Evolutionary conservation across 1,284 basidiomycete genomes (phyloP).

Genomic region (Austroboletus novae-zelandiae): DNA sequence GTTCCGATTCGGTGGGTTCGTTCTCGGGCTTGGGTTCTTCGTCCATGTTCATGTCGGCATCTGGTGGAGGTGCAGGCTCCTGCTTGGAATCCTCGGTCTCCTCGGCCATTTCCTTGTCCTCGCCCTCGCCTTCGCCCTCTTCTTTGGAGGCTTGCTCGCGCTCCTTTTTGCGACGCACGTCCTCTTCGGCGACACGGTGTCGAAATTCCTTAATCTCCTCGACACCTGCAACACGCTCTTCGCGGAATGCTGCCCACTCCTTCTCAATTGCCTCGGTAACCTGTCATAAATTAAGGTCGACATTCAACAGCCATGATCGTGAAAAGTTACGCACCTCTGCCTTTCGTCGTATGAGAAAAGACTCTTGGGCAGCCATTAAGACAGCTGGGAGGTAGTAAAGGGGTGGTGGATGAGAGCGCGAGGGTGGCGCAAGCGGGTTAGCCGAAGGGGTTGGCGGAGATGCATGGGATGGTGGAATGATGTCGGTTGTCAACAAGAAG

Average conservation of each 20-base stretch:
- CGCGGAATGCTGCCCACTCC: conserved; percentile 63
- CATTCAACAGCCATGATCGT: neutral
- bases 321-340: conserved; percentile 45
- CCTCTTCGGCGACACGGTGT: conserved; percentile 61
- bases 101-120: conserved; percentile 28
- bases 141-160: conserved; percentile 43
- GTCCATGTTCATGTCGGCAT: conserved; percentile 46
- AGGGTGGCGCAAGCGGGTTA: conserved; percentile 49
- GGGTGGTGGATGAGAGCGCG: conserved; percentile 68
- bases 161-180: conserved; percentile 42
- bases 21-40: conserved; percentile 34
- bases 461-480: conserved; percentile 43
- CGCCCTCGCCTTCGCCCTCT: conserved; percentile 31
- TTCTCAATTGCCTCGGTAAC: conserved; percentile 60
- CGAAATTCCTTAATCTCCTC: conserved; percentile 63
- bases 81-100: conserved; percentile 14
- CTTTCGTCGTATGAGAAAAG: conserved; percentile 61
- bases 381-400: conserved; percentile 72
- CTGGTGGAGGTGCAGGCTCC: conserved; percentile 26
- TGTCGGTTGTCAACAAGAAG: conserved; percentile 73
- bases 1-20: conserved; percentile 38
- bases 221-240: conserved; percentile 56
- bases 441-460: conserved; percentile 30
- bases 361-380: conserved; percentile 67
- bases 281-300: conserved; percentile 35